Evolutionary conservation across 345 rosid species (phyloP).

Genomic region (Excoecaria agallocha): DNA sequence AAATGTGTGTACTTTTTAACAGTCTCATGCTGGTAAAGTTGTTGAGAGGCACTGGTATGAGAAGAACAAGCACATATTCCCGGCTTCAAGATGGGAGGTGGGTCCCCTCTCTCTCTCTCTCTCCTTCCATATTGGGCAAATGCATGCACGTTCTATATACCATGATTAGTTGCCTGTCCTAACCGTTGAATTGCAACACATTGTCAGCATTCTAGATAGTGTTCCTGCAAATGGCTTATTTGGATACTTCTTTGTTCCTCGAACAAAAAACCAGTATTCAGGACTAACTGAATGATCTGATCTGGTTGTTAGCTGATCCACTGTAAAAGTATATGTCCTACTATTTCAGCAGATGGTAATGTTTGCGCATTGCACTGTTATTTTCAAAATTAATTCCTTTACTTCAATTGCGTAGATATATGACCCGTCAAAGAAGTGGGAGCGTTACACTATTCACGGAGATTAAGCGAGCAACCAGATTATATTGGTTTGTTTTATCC

Average conservation of each 20-base stretch:
- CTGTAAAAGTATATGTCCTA: neutral
- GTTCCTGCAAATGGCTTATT: neutral
- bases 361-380: neutral
- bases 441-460: conserved; percentile 93
- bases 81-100: conserved; percentile 99
- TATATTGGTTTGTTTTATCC: too few species aligned
- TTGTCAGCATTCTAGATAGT: neutral
- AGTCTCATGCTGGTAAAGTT: conserved; percentile 99
- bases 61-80: conserved; percentile 98
- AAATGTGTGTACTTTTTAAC: conserved; percentile 4
- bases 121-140: neutral
- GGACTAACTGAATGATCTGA: neutral
- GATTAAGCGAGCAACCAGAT: conserved; percentile 38
- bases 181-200: too few species aligned
- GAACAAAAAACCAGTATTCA: neutral
- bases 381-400: neutral
- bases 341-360: neutral
- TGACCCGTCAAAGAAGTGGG: conserved; percentile 89
- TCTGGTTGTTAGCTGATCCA: neutral
- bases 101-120: conserved; percentile 9
- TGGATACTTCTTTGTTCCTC: too few species aligned
- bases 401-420: conserved; percentile 48
- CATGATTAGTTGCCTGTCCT: neutral
- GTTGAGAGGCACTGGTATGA: conserved; percentile 99
- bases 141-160: neutral